phyloP scores from a whole-genome alignment of 768 basidiomycete species.

The Termitomyces sp. region DNA sequence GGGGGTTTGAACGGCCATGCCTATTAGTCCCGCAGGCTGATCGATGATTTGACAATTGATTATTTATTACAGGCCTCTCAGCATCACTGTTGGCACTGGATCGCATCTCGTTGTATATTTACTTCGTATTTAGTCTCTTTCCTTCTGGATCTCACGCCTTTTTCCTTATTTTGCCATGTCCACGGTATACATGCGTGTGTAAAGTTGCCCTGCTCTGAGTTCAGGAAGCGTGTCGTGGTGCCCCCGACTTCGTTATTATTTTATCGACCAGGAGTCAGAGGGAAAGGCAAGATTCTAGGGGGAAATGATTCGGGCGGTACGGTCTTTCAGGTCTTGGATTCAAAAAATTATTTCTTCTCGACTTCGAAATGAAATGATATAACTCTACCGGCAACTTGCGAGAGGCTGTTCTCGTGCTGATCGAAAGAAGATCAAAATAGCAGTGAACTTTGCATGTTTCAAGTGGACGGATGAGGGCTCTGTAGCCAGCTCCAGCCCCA shows the following conservation, averaged over 20 bases:
- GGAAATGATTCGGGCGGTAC: neutral
- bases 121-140: neutral
- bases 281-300: neutral
- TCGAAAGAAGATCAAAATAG: neutral
- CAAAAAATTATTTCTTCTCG: neutral
- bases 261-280: neutral
- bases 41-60: neutral
- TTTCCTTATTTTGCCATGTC: neutral
- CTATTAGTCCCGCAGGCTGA: neutral
- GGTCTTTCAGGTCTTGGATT: too few species aligned
- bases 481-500: neutral
- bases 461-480: neutral
- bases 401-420: neutral
- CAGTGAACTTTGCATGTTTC: neutral
- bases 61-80: neutral
- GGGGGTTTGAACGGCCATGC: slow-evolving; percentile 5
- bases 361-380: neutral
- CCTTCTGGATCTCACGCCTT: neutral
- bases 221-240: neutral
- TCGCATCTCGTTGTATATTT: neutral
- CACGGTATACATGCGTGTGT: neutral
- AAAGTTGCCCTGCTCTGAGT: neutral
- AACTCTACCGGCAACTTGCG: neutral
- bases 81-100: neutral
- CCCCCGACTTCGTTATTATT: neutral